A percentile compares a stretch with the other conserved stretches of the same genome.
phyloP scores from a whole-genome alignment of 176 grass and related monocot species.

The Dactylis glomerata region DNA sequence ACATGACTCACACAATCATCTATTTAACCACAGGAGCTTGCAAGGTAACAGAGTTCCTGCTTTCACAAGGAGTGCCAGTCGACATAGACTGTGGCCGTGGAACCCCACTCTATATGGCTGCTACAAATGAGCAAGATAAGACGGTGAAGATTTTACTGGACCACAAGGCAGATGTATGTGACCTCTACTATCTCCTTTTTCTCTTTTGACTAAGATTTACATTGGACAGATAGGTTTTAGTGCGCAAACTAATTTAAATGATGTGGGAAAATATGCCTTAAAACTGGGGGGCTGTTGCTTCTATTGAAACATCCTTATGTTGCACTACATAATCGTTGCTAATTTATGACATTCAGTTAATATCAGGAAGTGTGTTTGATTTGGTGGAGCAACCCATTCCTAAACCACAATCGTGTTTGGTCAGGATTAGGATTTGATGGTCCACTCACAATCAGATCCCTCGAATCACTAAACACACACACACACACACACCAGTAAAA shows the following conservation, averaged over 20 bases:
- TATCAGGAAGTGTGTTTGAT: neutral
- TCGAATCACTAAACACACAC: neutral
- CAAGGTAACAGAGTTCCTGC: constrained; percentile 28
- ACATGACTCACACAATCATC: neutral
- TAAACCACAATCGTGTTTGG: neutral
- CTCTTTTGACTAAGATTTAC: neutral
- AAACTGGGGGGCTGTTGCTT: neutral
- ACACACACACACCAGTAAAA: neutral
- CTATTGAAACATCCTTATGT: neutral
- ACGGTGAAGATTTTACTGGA: constrained; percentile 34
- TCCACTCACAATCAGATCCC: neutral
- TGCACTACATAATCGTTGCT: neutral
- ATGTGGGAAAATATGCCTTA: neutral
- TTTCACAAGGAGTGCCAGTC: constrained; percentile 27
- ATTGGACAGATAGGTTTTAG: neutral
- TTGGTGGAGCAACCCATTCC: neutral
- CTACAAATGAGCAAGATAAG: constrained; percentile 17
- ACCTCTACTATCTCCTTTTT: neutral
- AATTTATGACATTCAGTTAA: neutral
- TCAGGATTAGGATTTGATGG: neutral
- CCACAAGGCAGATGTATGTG: constrained; percentile 34
- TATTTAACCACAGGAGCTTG: neutral
- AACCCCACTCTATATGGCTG: constrained; percentile 17
- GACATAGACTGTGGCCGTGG: constrained; percentile 29
- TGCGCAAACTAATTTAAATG: neutral